These are phyloP conservation scores for Tetrahymena elliotti DNA, from an alignment of 73 alveolate genomes.

Conservation along the genomic window DNA sequence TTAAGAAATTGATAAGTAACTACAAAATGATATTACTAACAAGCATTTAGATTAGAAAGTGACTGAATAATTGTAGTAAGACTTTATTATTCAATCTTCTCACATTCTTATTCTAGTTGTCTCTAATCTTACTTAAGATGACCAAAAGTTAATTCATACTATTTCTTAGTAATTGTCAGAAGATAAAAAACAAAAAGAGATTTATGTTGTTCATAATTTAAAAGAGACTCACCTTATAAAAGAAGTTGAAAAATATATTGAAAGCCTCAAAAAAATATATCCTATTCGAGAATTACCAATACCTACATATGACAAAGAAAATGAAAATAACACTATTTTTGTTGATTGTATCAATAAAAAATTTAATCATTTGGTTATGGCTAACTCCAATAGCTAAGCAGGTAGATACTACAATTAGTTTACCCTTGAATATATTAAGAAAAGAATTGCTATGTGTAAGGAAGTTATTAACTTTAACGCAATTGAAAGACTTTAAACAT, in stretches of 20 bases:
- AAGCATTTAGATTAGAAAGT: not conserved
- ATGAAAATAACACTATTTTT: too few species aligned
- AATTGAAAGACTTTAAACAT: too few species aligned
- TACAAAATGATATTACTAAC: not conserved
- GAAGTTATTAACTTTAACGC: too few species aligned
- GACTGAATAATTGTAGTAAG: not conserved
- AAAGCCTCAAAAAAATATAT: not conserved
- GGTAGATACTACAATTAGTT: not conserved
- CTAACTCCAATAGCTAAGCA: not conserved
- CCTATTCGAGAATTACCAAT: not conserved
- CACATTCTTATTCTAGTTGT: not conserved
- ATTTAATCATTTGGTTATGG: not conserved
- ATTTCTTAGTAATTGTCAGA: not conserved
- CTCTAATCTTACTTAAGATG: not conserved
- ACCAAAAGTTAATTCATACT: not conserved
- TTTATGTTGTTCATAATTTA: not conserved
- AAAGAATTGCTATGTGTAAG: not conserved
- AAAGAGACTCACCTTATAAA: not conserved
- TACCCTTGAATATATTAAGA: not conserved
- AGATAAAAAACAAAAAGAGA: not conserved
- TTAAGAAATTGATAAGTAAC: not conserved
- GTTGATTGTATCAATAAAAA: not conserved
- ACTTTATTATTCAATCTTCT: not conserved
- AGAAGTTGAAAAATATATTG: not conserved
- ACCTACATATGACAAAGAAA: not conserved